phyloP scores from a whole-genome alignment of 108 stramenopile species.

The Poteriospumella lacustris region DNA sequence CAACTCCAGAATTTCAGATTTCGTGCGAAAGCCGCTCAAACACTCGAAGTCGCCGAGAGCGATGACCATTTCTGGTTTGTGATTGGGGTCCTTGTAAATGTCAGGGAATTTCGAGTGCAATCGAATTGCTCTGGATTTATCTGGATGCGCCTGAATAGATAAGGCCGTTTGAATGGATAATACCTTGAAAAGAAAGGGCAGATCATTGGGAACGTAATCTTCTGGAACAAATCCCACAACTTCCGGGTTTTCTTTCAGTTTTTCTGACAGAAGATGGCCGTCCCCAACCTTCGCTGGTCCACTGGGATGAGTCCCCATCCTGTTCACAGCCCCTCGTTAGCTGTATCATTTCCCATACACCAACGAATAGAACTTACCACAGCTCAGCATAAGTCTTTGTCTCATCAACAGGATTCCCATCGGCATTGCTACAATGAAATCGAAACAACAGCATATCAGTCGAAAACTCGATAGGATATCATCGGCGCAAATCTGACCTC shows the following conservation, averaged over 20 bases:
- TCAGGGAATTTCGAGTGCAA: slow-evolving; percentile 71
- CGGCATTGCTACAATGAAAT: not conserved
- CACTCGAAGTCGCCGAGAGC: slow-evolving; percentile 88
- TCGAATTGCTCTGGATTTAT: slow-evolving; percentile 62
- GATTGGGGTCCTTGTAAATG: slow-evolving; percentile 87
- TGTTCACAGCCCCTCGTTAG: not conserved
- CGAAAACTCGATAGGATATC: slow-evolving; percentile 16
- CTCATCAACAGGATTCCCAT: slow-evolving; percentile 27
- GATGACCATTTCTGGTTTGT: slow-evolving; percentile 99
- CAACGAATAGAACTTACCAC: slow-evolving; percentile 17
- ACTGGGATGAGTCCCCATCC: slow-evolving; percentile 64
- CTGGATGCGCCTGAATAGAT: slow-evolving; percentile 45
- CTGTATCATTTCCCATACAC: not conserved
- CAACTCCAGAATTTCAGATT: slow-evolving; percentile 60
- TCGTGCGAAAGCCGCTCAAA: slow-evolving; percentile 85
- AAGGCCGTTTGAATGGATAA: slow-evolving; percentile 31
- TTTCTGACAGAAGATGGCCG: slow-evolving; percentile 38
- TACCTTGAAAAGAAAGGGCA: slow-evolving; percentile 59
- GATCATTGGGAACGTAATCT: slow-evolving; percentile 34
- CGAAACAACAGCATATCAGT: not conserved
- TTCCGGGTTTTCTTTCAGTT: slow-evolving; percentile 37
- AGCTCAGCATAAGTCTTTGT: slow-evolving; percentile 54
- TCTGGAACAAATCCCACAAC: slow-evolving; percentile 40
- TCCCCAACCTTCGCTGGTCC: slow-evolving; percentile 43
- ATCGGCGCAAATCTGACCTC: not conserved